Evolutionary conservation across 257 asterid species (phyloP), one percentile per base, ranked within the genome.

Genomic region (Ehretia macrophylla): DNA sequence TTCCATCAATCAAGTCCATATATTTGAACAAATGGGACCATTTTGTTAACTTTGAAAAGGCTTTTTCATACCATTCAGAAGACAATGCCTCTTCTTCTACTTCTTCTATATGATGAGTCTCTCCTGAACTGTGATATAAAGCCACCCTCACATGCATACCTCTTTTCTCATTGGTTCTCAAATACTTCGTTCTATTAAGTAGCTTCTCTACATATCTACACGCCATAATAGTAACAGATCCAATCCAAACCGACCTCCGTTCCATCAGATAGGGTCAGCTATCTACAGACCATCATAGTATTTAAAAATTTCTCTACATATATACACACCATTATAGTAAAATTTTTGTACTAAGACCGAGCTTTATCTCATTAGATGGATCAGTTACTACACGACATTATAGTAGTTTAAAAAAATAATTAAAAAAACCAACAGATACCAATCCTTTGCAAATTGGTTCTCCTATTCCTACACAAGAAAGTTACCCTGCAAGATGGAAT

Each of bases 1-100:
- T 78, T 61, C 97, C 96, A 68, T 80, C 79, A 68, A 83, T 51
- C 77, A 88, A 72, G 77, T 88, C 96, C 56, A 84, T 49, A 47
- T 76, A 74, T 74, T 82, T 88, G 63, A 88, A 59, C 32, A 60
- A 60, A 39, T 57, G 77, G 72, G 85, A 65, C 79, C 83, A 80
- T 69, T 81, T 85, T 42, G 60, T 66, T 74, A 85, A 79, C 84
- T 72, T 90, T 14, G 16, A 19, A 18, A 74, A 81, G 50, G 90
- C 79, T 45, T 62, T 70, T 17, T 76, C 95, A 32, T 72, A 81
- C 97, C 97, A 92, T 66, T 86, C 95, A 5, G 76, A 61, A 59
- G 91, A 69, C 4, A 72, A 69, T 65, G 52, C 19, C 27, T 69
- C 78, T 22, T 60, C 73, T n/a, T 70, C 70, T 19, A n/a, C n/a